phyloP scores from a whole-genome alignment of 306 rosid genomes.

The Dalbergia cochinchinensis region DNA sequence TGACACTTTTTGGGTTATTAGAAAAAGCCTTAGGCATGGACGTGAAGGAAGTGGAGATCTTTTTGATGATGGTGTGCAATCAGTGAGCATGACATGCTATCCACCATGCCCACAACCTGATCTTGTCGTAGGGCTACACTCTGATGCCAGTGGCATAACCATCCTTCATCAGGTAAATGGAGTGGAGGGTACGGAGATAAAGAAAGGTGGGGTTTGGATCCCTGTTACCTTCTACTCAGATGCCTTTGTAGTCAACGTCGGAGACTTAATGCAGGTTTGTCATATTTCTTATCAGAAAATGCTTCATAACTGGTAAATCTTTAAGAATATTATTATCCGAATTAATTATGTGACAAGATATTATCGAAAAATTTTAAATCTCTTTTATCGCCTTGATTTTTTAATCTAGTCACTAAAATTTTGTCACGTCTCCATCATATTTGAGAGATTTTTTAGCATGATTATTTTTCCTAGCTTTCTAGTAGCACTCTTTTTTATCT shows the following conservation, averaged over 20 bases:
- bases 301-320: no score
- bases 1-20: slow-evolving; percentile 53
- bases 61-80: slow-evolving; percentile 75
- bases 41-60: slow-evolving; percentile 53
- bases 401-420: no score
- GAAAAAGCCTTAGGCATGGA: slow-evolving; percentile 65
- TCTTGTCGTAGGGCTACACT: slow-evolving; percentile 70
- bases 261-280: slow-evolving; percentile 82
- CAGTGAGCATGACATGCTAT: slow-evolving; percentile 77
- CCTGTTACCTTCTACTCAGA: slow-evolving; percentile 57
- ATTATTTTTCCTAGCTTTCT: no score
- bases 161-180: slow-evolving; percentile 76
- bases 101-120: slow-evolving; percentile 85
- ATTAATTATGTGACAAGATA: no score
- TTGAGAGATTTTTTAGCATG: no score
- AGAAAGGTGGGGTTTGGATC: slow-evolving; percentile 77
- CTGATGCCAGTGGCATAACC: slow-evolving; percentile 73
- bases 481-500: no score
- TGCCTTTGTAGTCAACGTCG: slow-evolving; percentile 76
- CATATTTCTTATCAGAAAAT: neutral
- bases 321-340: no score
- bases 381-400: no score
- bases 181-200: slow-evolving; percentile 74
- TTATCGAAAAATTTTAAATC: no score
- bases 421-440: no score